Evolutionary conservation across 108 stramenopile genomes (phyloP).

Genomic region (Skeletonema potamos): DNA sequence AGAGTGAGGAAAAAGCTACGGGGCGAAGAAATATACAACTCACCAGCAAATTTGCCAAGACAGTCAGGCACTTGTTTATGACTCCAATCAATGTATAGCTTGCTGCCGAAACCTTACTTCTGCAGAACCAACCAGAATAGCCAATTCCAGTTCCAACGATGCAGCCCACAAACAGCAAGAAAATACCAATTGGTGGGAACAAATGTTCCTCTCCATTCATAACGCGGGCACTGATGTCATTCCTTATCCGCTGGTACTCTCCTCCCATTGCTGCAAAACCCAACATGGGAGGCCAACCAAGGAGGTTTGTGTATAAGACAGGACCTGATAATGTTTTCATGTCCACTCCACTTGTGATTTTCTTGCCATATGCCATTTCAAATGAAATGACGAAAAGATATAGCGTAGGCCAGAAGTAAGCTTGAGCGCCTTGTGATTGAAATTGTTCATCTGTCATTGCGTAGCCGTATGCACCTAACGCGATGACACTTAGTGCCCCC

Average conservation of each 20-base stretch:
- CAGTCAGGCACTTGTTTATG: slow-evolving; percentile 90
- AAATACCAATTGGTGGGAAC: slow-evolving; percentile 43
- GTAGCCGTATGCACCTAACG: slow-evolving; percentile 79
- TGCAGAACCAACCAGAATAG: slow-evolving; percentile 88
- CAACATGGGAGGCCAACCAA: slow-evolving; percentile 84
- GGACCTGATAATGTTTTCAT: slow-evolving; percentile 82
- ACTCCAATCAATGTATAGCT: slow-evolving; percentile 87
- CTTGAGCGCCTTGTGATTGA: slow-evolving; percentile 43
- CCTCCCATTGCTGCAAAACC: slow-evolving; percentile 67
- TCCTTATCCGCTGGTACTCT: slow-evolving; percentile 60
- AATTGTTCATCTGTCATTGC: slow-evolving; percentile 75
- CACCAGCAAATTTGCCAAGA: slow-evolving; percentile 69
- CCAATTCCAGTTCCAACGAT: slow-evolving; percentile 88
- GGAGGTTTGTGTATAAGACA: slow-evolving; percentile 88
- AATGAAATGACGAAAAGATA: slow-evolving; percentile 77
- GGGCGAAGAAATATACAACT: neutral
- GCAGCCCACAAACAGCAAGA: slow-evolving; percentile 64
- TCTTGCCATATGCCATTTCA: slow-evolving; percentile 92
- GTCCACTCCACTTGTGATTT: slow-evolving; percentile 72
- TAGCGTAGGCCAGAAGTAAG: slow-evolving; percentile 75
- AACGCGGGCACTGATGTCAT: slow-evolving; percentile 22
- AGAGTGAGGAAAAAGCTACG: neutral
- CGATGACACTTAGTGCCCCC: slow-evolving; percentile 59
- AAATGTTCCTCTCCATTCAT: slow-evolving; percentile 9
- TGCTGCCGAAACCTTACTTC: slow-evolving; percentile 77